Base-by-base conservation (phyloP, 163 green algal genomes). In the Scenedesmus sp. region DNA sequence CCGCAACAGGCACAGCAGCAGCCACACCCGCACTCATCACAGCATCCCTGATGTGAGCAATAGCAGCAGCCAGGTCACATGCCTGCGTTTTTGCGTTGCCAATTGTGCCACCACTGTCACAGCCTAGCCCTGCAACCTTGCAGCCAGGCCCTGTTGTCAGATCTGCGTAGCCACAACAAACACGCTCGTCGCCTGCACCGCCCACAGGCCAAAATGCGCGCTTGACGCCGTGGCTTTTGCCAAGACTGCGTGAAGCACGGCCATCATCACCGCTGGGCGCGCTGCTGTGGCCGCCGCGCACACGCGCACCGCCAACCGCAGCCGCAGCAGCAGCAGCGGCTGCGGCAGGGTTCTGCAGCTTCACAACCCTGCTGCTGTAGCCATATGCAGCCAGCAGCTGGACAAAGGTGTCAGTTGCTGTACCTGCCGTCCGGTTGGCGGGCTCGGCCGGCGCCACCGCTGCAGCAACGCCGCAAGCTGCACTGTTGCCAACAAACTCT, bases 121-220 rank as follows among this genome's bases (percentile, higher is more conserved):
- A 76, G 30, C 26, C 26, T 76, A 30, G 5, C 12, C 6, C 6
- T 40, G 30, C 65, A 76, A 40, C 10, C 65, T 1, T 30, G 18
- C 37, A 76, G 30, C 65, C 40, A 10, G 9, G 30, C 30, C 44
- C 43, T 65, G 24, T 43, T 16, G 30, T 2, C 24, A 68, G n/a
- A n/a, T n/a, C 79, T 26, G n/a, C 24, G 24, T 42, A 65, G 42
- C 81, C 46, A 33, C 46, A 49, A 86, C 81, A 86, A 86, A 86
- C 83, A 59, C 26, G 83, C 83, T 81, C 40, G 33, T 89, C 35
- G 83, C 65, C 18, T 37, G 65, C 24, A 0, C 30, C 65, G 12
- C 30, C 33, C 7, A 1, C 78, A 56, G 78, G 78, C 33, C n/a
- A 22, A 10, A 30, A 59, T n/a, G 43, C 43, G n/a, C 78, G 65